Percentiles rank a stretch among this genome's conserved stretches.
These are phyloP conservation scores for Dorcoceras hygrometricum DNA, from an alignment of 257 asterid genomes.

Conservation along the genomic window DNA sequence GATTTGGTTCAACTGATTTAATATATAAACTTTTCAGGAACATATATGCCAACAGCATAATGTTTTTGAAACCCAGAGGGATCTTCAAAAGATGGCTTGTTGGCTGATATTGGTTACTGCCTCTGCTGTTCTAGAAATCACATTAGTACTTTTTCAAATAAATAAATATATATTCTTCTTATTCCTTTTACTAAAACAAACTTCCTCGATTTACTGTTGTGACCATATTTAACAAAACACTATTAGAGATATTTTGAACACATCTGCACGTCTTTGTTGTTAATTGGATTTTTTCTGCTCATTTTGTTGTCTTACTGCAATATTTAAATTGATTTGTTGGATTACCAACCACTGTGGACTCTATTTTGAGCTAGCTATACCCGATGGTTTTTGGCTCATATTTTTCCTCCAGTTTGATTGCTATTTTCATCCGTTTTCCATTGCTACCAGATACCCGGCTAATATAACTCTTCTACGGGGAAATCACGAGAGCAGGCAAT, in stretches of 20 bases:
- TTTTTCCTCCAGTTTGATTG: constrained; percentile 20
- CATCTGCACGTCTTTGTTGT: constrained; percentile 2
- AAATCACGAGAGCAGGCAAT: constrained; percentile 96
- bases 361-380: constrained; percentile 3
- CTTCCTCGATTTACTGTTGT: neutral
- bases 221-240: neutral
- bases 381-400: constrained; percentile 19
- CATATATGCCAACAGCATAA: constrained; percentile 7
- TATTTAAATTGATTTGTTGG: constrained; percentile 6
- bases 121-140: neutral
- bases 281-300: neutral
- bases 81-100: neutral
- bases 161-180: neutral
- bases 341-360: neutral
- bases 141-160: neutral
- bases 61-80: constrained; percentile 19
- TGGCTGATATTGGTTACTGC: neutral
- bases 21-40: constrained; percentile 16
- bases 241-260: constrained; percentile 5
- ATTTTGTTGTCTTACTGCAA: neutral
- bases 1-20: constrained; percentile 16
- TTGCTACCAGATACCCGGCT: constrained; percentile 75
- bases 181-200: neutral
- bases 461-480: constrained; percentile 95
- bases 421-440: constrained; percentile 23